Conservation (phyloP, 2,329 filamentous ascomycete species). For the Fusarium mangiferae region DNA sequence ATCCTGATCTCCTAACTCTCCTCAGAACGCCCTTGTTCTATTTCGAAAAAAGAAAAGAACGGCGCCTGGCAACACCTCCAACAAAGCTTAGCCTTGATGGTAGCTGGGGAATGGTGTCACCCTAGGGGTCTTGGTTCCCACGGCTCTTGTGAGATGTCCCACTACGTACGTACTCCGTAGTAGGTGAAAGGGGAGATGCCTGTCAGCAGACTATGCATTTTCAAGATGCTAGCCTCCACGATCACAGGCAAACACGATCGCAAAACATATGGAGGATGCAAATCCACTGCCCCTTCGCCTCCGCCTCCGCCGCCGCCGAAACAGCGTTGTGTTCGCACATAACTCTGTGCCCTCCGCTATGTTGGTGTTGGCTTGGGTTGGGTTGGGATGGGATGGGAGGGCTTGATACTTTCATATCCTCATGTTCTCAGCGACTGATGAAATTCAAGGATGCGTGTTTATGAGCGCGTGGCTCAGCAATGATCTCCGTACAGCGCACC, state of each 20-base stretch:
- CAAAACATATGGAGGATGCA: background rate
- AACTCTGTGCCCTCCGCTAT: conserved; percentile 5
- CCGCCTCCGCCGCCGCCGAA: background rate
- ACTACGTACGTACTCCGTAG: background rate
- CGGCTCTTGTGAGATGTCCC: background rate
- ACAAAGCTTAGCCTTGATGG: conserved; percentile 39
- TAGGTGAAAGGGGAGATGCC: conserved; percentile 5
- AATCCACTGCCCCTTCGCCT: background rate
- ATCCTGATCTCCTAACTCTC: conserved; percentile 31
- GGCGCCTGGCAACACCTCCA: conserved; percentile 31
- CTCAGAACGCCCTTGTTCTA: conserved; percentile 20
- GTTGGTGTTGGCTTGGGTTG: conserved; percentile 10
- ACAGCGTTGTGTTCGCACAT: background rate
- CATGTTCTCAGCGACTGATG: conserved; percentile 3
- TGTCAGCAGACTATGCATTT: conserved; percentile 21
- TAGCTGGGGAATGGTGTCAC: conserved; percentile 38
- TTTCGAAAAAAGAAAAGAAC: conserved; percentile 33
- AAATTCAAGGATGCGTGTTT: conserved; percentile 24
- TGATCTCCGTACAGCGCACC: conserved; percentile 32
- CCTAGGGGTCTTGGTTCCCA: background rate
- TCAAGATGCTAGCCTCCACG: conserved; percentile 22
- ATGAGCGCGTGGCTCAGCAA: conserved; percentile 38
- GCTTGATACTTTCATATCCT: conserved; percentile 34
- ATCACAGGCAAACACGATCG: conserved; percentile 2
- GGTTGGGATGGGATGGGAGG: conserved; percentile 1